Evolutionary conservation across 1,284 basidiomycete genomes (phyloP).

Genomic region (Schizopora paradoxa): DNA sequence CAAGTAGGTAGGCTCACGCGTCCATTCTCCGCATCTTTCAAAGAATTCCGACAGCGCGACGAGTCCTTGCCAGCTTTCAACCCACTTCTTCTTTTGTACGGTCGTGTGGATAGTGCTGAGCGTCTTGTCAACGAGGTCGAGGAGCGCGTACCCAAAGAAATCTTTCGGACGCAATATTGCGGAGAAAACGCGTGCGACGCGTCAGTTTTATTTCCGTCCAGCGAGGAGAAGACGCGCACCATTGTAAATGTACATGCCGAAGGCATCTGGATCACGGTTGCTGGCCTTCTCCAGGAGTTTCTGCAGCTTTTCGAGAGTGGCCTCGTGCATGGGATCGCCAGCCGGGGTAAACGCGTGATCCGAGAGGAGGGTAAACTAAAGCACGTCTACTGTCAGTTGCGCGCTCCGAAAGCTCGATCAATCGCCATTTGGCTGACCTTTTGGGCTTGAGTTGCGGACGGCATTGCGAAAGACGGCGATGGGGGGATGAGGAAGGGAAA

Average conservation of each 20-base stretch:
- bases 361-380: slow-evolving; percentile 7
- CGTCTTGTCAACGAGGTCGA: slow-evolving; percentile 32
- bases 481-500: no score
- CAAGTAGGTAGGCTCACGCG: slow-evolving; percentile 22
- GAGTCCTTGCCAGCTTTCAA: slow-evolving; percentile 30
- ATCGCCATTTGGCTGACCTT: no score
- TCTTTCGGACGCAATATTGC: no score
- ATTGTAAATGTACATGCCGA: slow-evolving; percentile 38
- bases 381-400: no score
- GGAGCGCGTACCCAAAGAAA: slow-evolving; percentile 29
- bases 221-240: slow-evolving; percentile 23
- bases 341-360: slow-evolving; percentile 31
- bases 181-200: no score
- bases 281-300: slow-evolving; percentile 30
- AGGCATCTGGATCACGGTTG: slow-evolving; percentile 34
- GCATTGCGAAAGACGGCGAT: no score
- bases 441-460: no score
- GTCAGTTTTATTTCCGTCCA: no score
- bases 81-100: slow-evolving; percentile 32
- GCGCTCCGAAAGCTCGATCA: no score
- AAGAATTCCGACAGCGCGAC: slow-evolving; percentile 33
- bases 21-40: slow-evolving; percentile 28
- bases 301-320: slow-evolving; percentile 26
- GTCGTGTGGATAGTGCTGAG: slow-evolving; percentile 29
- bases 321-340: slow-evolving; percentile 28